Conservation (phyloP, 2,329 filamentous ascomycete genomes). For the Claviceps humidiphila region DNA sequence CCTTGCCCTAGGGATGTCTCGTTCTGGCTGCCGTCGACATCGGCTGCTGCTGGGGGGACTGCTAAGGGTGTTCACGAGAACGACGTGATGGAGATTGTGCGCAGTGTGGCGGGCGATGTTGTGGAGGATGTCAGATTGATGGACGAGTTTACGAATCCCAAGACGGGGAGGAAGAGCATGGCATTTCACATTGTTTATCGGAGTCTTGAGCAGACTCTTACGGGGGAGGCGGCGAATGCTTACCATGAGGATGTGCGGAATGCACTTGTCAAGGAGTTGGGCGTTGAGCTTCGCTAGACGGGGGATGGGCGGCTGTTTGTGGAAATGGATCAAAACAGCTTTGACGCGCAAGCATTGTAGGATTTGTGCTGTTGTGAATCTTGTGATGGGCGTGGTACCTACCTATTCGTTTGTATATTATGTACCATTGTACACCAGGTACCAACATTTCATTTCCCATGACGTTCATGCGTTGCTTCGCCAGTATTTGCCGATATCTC, state of each 20-base stretch:
- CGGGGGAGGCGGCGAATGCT: slow-evolving; percentile 64
- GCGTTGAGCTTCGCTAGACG: slow-evolving; percentile 47
- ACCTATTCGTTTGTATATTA: too few species aligned
- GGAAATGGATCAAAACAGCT: neutral
- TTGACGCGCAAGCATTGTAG: too few species aligned
- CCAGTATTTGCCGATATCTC: too few species aligned
- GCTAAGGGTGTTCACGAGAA: slow-evolving; percentile 64
- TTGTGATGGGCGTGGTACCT: too few species aligned
- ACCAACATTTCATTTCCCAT: too few species aligned
- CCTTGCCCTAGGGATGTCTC: slow-evolving; percentile 84
- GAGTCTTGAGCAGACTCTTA: slow-evolving; percentile 81
- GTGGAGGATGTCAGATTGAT: slow-evolving; percentile 79
- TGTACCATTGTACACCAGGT: too few species aligned
- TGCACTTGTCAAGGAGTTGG: slow-evolving; percentile 55
- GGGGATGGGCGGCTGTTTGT: neutral
- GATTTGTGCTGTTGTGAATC: too few species aligned
- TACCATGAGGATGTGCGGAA: slow-evolving; percentile 57
- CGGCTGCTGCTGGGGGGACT: slow-evolving; percentile 33
- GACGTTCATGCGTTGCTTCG: too few species aligned
- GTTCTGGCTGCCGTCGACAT: slow-evolving; percentile 60
- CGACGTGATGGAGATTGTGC: slow-evolving; percentile 91
- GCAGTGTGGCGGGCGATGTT: slow-evolving; percentile 65
- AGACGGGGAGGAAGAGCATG: slow-evolving; percentile 68
- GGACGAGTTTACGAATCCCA: slow-evolving; percentile 82
- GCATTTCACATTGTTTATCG: slow-evolving; percentile 92